Percentiles rank a stretch among this genome's conserved stretches.
Evolutionary conservation across 2,329 filamentous ascomycete species (phyloP).

Genomic region (Trichoderma arundinaceum): DNA sequence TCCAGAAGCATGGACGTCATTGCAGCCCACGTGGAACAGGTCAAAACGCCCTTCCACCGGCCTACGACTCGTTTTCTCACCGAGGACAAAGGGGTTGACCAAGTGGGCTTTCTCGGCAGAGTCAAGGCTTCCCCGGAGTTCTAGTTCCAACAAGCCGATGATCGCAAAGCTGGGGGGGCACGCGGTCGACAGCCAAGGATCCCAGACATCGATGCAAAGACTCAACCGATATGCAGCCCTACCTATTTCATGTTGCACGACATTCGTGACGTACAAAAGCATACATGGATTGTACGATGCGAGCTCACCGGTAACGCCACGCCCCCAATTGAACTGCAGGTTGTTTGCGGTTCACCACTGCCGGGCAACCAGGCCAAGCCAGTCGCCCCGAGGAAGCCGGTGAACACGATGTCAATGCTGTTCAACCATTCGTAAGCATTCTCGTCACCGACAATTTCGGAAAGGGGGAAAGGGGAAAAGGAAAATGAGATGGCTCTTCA

Average conservation of each 20-base stretch:
- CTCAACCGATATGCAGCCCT: slow-evolving; percentile 20
- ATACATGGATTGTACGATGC: not conserved
- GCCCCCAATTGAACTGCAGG: slow-evolving; percentile 7
- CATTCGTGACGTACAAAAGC: slow-evolving; percentile 4
- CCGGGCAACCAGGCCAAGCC: slow-evolving; percentile 9
- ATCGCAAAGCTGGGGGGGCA: slow-evolving; percentile 2
- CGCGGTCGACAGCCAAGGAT: slow-evolving; percentile 10
- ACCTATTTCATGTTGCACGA: slow-evolving; percentile 17
- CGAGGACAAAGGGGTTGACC: slow-evolving; percentile 4
- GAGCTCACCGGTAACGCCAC: slow-evolving; percentile 18
- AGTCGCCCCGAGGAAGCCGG: slow-evolving; percentile 15
- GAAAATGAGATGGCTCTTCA: not conserved
- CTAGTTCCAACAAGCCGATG: slow-evolving; percentile 1
- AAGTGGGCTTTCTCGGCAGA: slow-evolving; percentile 14
- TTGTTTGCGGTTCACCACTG: not conserved
- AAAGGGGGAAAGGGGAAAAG: not conserved
- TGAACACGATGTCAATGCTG: slow-evolving; percentile 2
- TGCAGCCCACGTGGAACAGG: slow-evolving; percentile 15
- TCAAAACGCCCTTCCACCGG: not conserved
- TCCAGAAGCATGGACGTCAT: slow-evolving; percentile 26
- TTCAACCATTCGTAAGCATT: not conserved
- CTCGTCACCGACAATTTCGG: not conserved
- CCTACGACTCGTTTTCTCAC: slow-evolving; percentile 25
- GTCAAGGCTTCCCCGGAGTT: slow-evolving; percentile 19
- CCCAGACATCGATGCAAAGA: not conserved